Conservation (phyloP, 441 rosid species). For the Daphne laureola region DNA sequence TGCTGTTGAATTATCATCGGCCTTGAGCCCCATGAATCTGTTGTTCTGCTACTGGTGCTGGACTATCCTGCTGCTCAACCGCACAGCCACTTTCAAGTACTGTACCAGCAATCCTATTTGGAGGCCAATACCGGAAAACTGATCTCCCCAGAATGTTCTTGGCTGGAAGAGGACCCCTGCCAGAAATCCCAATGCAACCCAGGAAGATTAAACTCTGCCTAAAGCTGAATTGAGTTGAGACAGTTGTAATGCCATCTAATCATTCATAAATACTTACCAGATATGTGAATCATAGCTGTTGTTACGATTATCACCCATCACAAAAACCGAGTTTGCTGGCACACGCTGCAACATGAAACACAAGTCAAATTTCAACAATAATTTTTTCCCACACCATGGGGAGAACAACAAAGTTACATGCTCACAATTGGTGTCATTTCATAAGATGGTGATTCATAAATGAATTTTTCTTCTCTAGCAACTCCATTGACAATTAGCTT, state of each 20-base stretch:
- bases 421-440: constrained; percentile 81
- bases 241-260: constrained; percentile 7
- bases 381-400: not conserved
- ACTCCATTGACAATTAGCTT: constrained; percentile 77
- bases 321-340: constrained; percentile 78
- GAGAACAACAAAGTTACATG: not conserved
- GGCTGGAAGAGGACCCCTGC: constrained; percentile 88
- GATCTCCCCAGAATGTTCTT: constrained; percentile 92
- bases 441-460: constrained; percentile 70
- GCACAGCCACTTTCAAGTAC: constrained; percentile 56
- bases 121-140: constrained; percentile 89
- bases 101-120: constrained; percentile 63
- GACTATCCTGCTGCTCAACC: constrained; percentile 33
- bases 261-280: constrained; percentile 44
- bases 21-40: not conserved
- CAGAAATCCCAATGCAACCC: constrained; percentile 2
- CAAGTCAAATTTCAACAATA: constrained; percentile 8
- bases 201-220: not conserved
- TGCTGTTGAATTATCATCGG: too few relatives aligned
- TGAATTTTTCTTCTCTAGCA: constrained; percentile 56
- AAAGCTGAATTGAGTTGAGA: constrained; percentile 5
- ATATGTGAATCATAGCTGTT: constrained; percentile 94
- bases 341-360: constrained; percentile 40
- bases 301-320: constrained; percentile 97
- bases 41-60: constrained; percentile 4